These are phyloP conservation scores for Skeletonema menzelii DNA, from an alignment of 108 stramenopile species.

Conservation along the genomic window DNA sequence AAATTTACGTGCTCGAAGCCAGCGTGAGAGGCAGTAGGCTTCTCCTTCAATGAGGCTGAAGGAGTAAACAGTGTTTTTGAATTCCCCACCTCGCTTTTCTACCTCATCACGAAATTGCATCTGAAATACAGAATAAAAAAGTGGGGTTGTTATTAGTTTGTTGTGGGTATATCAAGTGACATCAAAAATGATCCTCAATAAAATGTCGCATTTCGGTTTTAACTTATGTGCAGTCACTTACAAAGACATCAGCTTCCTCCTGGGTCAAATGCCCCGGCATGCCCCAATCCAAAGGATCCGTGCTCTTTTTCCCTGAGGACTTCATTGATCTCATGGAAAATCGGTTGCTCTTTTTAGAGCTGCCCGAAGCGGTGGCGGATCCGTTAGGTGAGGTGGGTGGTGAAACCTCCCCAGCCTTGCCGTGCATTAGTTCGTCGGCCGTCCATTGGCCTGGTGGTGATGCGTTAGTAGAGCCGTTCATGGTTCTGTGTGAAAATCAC, in stretches of 20 bases:
- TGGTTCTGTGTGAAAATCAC: neutral
- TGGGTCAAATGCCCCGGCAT: conserved; percentile 51
- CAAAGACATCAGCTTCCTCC: conserved; percentile 47
- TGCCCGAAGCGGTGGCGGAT: neutral
- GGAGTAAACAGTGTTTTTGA: conserved; percentile 48
- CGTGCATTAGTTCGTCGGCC: conserved; percentile 52
- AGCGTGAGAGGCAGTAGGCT: conserved; percentile 47
- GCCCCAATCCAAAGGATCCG: conserved; percentile 55
- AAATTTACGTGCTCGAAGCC: conserved; percentile 41
- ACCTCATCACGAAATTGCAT: conserved; percentile 56
- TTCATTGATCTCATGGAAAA: conserved; percentile 21
- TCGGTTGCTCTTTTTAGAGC: conserved; percentile 5
- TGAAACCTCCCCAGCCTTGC: conserved; percentile 4
- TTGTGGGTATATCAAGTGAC: too few species aligned
- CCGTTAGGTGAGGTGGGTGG: conserved; percentile 3
- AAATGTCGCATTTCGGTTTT: neutral
- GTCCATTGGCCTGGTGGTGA: conserved; percentile 20
- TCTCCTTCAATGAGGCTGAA: conserved; percentile 48
- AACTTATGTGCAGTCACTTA: conserved; percentile 15
- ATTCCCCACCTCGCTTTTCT: conserved; percentile 48
- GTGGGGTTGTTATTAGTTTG: neutral
- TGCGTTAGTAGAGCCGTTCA: neutral
- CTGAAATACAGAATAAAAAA: conserved; percentile 5
- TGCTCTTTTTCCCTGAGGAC: conserved; percentile 8
- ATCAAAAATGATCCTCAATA: neutral